Conservation (phyloP, 257 asterid species). For the Oldenlandia corymbosa region DNA sequence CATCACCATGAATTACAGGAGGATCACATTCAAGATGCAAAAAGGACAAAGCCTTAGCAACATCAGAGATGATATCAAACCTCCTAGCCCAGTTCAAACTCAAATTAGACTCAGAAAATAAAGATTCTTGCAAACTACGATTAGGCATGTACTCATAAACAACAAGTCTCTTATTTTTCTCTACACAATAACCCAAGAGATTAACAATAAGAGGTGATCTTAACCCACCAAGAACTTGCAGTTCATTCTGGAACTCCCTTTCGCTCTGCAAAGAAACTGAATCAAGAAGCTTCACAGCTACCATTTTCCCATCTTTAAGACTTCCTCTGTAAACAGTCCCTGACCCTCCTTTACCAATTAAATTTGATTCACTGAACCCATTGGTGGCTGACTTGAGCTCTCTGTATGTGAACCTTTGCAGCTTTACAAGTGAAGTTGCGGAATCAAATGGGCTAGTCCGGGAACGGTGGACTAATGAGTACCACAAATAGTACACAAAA, state of each 20-base stretch:
- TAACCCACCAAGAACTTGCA: slow-evolving; percentile 71
- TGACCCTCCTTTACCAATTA: slow-evolving; percentile 94
- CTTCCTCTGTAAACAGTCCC: slow-evolving; percentile 80
- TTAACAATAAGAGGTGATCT: slow-evolving; percentile 55
- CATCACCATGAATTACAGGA: slow-evolving; percentile 94
- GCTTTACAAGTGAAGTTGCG: slow-evolving; percentile 48
- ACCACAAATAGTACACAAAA: slow-evolving; percentile 59
- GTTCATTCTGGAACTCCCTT: slow-evolving; percentile 86
- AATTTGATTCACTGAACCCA: slow-evolving; percentile 52
- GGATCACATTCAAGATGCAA: slow-evolving; percentile 91
- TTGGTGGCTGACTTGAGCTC: slow-evolving; percentile 74
- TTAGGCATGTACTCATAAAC: slow-evolving; percentile 96
- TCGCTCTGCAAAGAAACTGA: slow-evolving; percentile 61
- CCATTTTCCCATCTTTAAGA: slow-evolving; percentile 65
- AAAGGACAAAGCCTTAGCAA: slow-evolving; percentile 75
- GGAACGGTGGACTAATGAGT: slow-evolving; percentile 56
- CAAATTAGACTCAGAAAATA: slow-evolving; percentile 51
- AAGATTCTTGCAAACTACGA: slow-evolving; percentile 71
- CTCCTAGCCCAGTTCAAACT: slow-evolving; percentile 70
- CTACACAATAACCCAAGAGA: slow-evolving; percentile 81
- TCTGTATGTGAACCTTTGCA: slow-evolving; percentile 62
- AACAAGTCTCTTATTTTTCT: slow-evolving; percentile 50
- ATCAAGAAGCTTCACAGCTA: slow-evolving; percentile 75
- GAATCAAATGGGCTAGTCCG: slow-evolving; percentile 83
- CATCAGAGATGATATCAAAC: slow-evolving; percentile 57